These are phyloP conservation scores for Mycena citricolor DNA, from an alignment of 1,284 basidiomycete species.

Conservation along the genomic window DNA sequence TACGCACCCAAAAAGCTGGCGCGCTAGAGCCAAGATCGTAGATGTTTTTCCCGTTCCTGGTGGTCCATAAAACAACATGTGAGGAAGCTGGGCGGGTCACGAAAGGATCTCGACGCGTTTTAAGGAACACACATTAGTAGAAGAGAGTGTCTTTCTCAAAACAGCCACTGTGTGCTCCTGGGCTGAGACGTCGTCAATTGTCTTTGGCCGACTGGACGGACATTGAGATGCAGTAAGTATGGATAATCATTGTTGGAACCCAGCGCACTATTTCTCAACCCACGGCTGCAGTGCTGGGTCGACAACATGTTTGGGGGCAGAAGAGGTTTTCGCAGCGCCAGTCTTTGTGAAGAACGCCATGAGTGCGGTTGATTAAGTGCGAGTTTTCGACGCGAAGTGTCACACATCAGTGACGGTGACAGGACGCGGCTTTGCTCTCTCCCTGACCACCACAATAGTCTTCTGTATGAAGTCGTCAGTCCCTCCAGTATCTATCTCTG, in stretches of 20 bases:
- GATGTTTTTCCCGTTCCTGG: constrained; percentile 99
- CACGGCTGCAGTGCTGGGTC: constrained; percentile 83
- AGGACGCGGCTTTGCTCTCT: no score
- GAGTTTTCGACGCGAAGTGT: no score
- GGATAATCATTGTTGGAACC: constrained; percentile 3
- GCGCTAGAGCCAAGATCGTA: constrained; percentile 91
- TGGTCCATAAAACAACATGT: constrained; percentile 99
- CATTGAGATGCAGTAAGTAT: constrained; percentile 11
- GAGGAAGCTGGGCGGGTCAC: constrained; percentile 75
- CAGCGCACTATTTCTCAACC: constrained; percentile 92
- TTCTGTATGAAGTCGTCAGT: constrained; percentile 25
- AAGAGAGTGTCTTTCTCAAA: constrained; percentile 86
- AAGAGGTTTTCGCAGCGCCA: no score
- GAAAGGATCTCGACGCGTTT: constrained; percentile 10
- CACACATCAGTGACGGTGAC: no score
- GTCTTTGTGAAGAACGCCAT: no score
- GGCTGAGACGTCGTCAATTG: constrained; percentile 95
- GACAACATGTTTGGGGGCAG: constrained; percentile 41
- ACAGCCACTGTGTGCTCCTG: constrained; percentile 97
- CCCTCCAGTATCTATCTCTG: constrained; percentile 37
- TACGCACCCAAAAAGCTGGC: constrained; percentile 91
- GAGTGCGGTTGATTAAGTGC: no score
- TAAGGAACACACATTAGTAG: constrained; percentile 76
- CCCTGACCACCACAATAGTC: neutral
- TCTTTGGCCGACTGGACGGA: constrained; percentile 84